These are phyloP conservation scores for Aureobasidium lini DNA, from an alignment of 2,329 filamentous ascomycete genomes.

Conservation along the genomic window DNA sequence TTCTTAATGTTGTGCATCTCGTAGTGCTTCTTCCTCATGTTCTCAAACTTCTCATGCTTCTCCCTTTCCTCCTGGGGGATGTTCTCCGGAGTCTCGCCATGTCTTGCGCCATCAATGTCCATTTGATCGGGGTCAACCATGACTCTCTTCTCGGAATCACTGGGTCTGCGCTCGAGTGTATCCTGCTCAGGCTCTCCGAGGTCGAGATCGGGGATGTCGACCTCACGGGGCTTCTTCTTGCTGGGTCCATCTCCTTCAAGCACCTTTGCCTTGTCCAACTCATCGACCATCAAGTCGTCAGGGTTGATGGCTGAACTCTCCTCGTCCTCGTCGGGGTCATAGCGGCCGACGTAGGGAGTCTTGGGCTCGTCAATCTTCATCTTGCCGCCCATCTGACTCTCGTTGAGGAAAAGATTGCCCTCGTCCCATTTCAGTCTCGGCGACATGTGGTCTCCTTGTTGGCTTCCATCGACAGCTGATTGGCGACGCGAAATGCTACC, in stretches of 20 bases:
- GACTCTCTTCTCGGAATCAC: conserved; percentile 63
- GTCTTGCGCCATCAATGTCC: conserved; percentile 40
- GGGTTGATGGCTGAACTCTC: conserved; percentile 61
- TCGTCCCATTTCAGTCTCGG: conserved; percentile 96
- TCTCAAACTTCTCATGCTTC: conserved; percentile 88
- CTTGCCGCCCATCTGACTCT: conserved; percentile 87
- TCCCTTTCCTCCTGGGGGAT: conserved; percentile 64
- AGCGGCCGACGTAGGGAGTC: conserved; percentile 89
- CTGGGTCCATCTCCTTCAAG: conserved; percentile 24
- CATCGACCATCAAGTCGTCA: conserved; percentile 61
- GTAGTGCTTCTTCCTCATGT: conserved; percentile 91
- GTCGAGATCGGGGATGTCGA: conserved; percentile 86
- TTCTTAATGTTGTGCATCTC: conserved; percentile 95
- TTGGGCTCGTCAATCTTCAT: conserved; percentile 99
- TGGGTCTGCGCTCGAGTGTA: conserved; percentile 27
- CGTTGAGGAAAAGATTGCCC: conserved; percentile 91
- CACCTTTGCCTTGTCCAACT: conserved; percentile 50
- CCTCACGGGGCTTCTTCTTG: conserved; percentile 45
- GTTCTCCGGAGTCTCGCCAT: conserved; percentile 51
- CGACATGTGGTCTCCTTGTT: conserved; percentile 51
- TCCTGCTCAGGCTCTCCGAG: conserved; percentile 78
- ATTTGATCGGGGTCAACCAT: conserved; percentile 51
- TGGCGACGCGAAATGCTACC: conserved; percentile 65
- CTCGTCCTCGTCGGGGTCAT: conserved; percentile 82
- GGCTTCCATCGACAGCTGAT: conserved; percentile 45